Base-by-base conservation (phyloP, 2,329 filamentous ascomycete species). In the Mycosphaerelloides madeirae region DNA sequence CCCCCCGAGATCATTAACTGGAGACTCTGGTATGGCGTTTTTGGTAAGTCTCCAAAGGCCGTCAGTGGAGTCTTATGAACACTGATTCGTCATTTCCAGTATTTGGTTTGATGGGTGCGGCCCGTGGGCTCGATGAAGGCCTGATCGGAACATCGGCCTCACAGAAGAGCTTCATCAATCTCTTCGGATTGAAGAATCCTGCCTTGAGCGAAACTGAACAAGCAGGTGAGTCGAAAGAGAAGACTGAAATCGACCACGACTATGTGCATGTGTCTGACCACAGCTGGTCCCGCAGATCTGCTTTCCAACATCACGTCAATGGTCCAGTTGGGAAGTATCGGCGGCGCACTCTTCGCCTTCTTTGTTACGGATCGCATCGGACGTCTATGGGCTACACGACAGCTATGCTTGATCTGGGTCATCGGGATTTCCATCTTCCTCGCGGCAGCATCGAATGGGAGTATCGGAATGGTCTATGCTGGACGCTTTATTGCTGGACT, bases 321-420 rank as follows among this genome's bases (percentile, higher is more conserved):
- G 85, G 85, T 90, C 0, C 85, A 89, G 66, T 80, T 89, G 57
- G 85, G 85, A 14, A 85, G 79, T 16, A 84, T 90, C 20, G 80
- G 72, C 3, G 85, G 85, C 33, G 83, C 84, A 22, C 71, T 87
- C 20, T 74, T 83, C 53, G 75, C 74, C 3, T 62, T 62, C 48
- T 53, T 53, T 39, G 43, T 62, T 8, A 59, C 56, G 25, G 59
- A 62, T 40, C 56, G 48, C 29, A 61, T 62, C 33, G 59, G 59
- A 6, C 52, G 59, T 28, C 48, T 62, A 1, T 62, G 59, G 59
- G 55, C 59, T 7, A 58, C 55, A 6, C 35, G 59, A 13, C 43
- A 58, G 33, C 56, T 62, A 2, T 62, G 59, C 40, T 5, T 58
- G 1, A 33, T 61, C 2, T 62, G 59, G 59, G 46, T 59, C 8